Evolutionary conservation across 768 basidiomycete genomes (phyloP).

Genomic region (Kondoa malvinella): DNA sequence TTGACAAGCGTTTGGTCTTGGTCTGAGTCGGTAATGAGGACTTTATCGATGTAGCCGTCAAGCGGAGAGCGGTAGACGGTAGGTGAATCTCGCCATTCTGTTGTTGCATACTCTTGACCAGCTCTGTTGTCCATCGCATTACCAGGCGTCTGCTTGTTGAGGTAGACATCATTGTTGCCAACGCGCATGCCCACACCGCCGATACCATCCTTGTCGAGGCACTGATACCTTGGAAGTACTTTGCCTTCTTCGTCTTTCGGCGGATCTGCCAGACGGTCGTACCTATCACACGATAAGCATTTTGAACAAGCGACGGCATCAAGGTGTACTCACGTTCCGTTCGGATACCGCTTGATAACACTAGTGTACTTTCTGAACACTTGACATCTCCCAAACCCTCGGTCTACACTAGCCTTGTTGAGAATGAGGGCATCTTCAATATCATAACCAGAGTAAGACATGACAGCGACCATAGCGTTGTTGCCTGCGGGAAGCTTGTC

Average conservation of each 20-base stretch:
- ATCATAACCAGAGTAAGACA: conserved; percentile 98
- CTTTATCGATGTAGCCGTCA: conserved; percentile 76
- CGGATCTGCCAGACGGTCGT: conserved; percentile 85
- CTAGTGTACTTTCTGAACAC: conserved; percentile 90
- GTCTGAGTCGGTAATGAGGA: conserved; percentile 91
- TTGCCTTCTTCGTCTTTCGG: conserved; percentile 67
- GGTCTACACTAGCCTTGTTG: conserved; percentile 89
- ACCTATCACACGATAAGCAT: conserved; percentile 37
- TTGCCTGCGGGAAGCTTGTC: conserved; percentile 93
- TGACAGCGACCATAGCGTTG: conserved; percentile 94
- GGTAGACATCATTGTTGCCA: conserved; percentile 78
- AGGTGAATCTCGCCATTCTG: conserved; percentile 66
- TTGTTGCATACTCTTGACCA: conserved; percentile 14
- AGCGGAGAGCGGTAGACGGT: conserved; percentile 56
- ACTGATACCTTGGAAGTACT: conserved; percentile 66
- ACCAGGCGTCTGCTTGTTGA: conserved; percentile 90
- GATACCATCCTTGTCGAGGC: conserved; percentile 79
- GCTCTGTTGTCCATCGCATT: conserved; percentile 66
- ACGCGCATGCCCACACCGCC: conserved; percentile 89
- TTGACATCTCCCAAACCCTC: conserved; percentile 94
- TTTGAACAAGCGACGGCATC: not conserved
- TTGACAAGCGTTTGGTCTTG: conserved; percentile 81
- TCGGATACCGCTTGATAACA: conserved; percentile 85
- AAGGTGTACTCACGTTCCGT: conserved; percentile 62
- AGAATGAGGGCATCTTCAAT: conserved; percentile 96